Evolutionary conservation across 2,329 filamentous ascomycete species (phyloP), one percentile per base, ranked within the genome.

Genomic region (Penicillium occitanis): DNA sequence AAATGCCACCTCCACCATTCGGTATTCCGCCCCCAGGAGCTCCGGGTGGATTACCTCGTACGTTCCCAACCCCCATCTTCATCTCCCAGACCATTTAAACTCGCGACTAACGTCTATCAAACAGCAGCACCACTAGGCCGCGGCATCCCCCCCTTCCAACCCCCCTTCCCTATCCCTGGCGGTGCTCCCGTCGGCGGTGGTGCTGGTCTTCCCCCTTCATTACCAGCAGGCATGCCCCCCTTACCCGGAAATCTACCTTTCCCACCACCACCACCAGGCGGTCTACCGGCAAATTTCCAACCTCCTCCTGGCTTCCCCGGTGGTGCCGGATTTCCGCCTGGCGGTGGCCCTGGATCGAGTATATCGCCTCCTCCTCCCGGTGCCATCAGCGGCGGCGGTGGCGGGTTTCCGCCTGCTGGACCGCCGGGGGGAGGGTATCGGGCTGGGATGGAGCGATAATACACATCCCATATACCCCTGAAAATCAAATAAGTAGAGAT

Each of bases 1-100:
- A 78, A 72, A 75, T 83, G 67, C 80, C 81, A 68, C 87, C 87
- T 65, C 88, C 87, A 53, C 87, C 86, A 30, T 89, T 88, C 72
- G 85, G 84, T 65, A 79, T 82, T 68, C 82, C 83, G 62, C 77
- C 71, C 42, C 75, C 77, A 65, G 76, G 76, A 44, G 78, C 76
- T 73, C 40, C 71, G 5, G 72, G 72, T 58, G 80, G 76, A 69
- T 81, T 70, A 61, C 82, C 86, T 75, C 86, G 86, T 88, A 86
- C 73, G 85, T 83, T 25, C 40, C 35, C 25, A 11, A 11, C 25
- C n/a, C 13, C 5, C 25, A 22, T 7, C 22, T 19, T 46, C 37
- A 30, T 1, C 3, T 17, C 25, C 17, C 13, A 44, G 8, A 22
- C 17, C 22, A 5, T 28, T 11, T 11, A 25, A 8, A 13, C 8